These are phyloP conservation scores for Globisporangium nunn DNA, from an alignment of 352 stramenopile genomes.

Conservation along the genomic window DNA sequence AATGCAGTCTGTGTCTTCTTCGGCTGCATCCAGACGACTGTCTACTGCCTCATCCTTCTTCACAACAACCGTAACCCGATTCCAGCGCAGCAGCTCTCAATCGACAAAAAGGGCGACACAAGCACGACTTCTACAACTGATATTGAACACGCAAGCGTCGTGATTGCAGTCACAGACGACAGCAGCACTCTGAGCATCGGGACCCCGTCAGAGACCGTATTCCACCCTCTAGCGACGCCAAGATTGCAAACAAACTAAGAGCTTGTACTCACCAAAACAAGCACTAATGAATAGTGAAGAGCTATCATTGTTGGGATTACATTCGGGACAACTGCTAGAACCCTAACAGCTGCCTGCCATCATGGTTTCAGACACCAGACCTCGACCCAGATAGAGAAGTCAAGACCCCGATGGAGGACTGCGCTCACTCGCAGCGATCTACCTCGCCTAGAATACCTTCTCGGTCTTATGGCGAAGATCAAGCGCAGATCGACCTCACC, in stretches of 20 bases:
- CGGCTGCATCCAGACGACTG: conserved; percentile 5
- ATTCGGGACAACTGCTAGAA: no score
- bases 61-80: not conserved
- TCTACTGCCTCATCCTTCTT: conserved; percentile 1
- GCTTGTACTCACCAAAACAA: no score
- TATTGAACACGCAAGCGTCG: not conserved
- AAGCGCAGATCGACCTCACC: no score
- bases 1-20: conserved; percentile 8
- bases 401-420: no score
- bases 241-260: not conserved
- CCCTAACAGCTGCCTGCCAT: no score
- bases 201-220: not conserved
- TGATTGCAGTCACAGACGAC: not conserved
- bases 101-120: not conserved
- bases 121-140: not conserved
- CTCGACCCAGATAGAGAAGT: no score
- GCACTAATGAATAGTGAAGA: no score
- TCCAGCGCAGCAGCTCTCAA: not conserved
- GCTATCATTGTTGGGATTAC: no score
- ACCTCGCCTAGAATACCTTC: no score
- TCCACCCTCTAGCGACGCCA: not conserved
- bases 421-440: no score
- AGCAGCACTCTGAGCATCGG: not conserved
- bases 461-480: no score
- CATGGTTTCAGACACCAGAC: no score